These are phyloP conservation scores for Cinnamomum chago DNA, from an alignment of 164 flowering plant species.

Conservation along the genomic window DNA sequence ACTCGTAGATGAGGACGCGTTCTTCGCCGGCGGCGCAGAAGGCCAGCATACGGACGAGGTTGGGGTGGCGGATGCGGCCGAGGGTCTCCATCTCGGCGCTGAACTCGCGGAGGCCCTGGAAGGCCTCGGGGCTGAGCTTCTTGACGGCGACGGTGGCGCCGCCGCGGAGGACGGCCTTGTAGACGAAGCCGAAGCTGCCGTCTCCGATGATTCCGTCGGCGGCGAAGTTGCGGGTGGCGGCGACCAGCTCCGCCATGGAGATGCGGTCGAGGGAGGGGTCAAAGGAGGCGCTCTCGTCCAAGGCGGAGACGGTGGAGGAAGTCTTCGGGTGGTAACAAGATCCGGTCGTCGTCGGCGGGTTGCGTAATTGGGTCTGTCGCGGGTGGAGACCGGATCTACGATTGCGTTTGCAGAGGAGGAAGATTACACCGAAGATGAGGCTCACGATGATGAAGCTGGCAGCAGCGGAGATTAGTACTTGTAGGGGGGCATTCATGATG, in stretches of 20 bases:
- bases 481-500: slow-evolving; percentile 27
- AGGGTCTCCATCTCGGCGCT: slow-evolving; percentile 87
- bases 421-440: slow-evolving; percentile 28
- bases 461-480: slow-evolving; percentile 39
- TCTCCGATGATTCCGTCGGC: slow-evolving; percentile 67
- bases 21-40: slow-evolving; percentile 60
- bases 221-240: slow-evolving; percentile 60
- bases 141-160: slow-evolving; percentile 72
- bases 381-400: slow-evolving; percentile 9
- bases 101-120: slow-evolving; percentile 80
- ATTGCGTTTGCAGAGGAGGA: slow-evolving; percentile 27
- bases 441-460: slow-evolving; percentile 46
- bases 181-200: slow-evolving; percentile 81
- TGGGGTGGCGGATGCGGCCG: slow-evolving; percentile 52
- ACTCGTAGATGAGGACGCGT: slow-evolving; percentile 72
- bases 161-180: slow-evolving; percentile 49
- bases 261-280: slow-evolving; percentile 49
- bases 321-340: not conserved
- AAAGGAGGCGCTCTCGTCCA: slow-evolving; percentile 51
- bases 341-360: not conserved
- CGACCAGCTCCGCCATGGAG: slow-evolving; percentile 60
- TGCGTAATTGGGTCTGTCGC: not conserved
- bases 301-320: slow-evolving; percentile 8
- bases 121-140: slow-evolving; percentile 63
- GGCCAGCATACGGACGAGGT: slow-evolving; percentile 66